Evolutionary conservation across 306 rosid genomes (phyloP).

Genomic region (Dalbergia cochinchinensis): DNA sequence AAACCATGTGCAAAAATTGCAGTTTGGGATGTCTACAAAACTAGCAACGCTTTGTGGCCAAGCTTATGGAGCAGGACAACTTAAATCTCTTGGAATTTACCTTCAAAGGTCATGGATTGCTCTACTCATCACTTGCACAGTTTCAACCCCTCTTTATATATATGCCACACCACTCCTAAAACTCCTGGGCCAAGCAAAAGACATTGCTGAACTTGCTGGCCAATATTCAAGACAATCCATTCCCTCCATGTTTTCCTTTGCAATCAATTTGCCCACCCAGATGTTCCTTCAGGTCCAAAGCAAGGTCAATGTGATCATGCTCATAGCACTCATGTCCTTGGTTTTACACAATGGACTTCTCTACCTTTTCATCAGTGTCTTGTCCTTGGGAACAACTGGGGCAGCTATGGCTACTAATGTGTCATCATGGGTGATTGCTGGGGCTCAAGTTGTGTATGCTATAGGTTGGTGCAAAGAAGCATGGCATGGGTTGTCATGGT

Average conservation of each 20-base stretch:
- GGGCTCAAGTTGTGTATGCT: slow-evolving; percentile 59
- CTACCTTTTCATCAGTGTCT: slow-evolving; percentile 57
- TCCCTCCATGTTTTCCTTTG: slow-evolving; percentile 71
- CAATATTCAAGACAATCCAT: slow-evolving; percentile 53
- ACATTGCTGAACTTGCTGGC: slow-evolving; percentile 70
- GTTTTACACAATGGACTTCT: slow-evolving; percentile 54
- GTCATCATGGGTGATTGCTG: slow-evolving; percentile 54
- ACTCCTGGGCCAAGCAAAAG: slow-evolving; percentile 70
- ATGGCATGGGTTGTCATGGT: slow-evolving; percentile 76
- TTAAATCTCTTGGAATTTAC: slow-evolving; percentile 63
- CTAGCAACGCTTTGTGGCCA: slow-evolving; percentile 74
- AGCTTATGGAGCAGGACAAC: slow-evolving; percentile 74
- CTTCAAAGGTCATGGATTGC: slow-evolving; percentile 70
- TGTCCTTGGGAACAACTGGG: slow-evolving; percentile 62
- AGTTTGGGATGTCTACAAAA: slow-evolving; percentile 72
- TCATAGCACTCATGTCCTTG: slow-evolving; percentile 56
- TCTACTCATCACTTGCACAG: slow-evolving; percentile 43
- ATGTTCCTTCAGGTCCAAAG: slow-evolving; percentile 78
- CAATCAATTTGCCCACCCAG: slow-evolving; percentile 59
- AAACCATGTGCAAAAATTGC: neutral
- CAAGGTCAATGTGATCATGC: slow-evolving; percentile 68
- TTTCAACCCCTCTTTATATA: slow-evolving; percentile 52
- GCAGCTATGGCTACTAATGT: slow-evolving; percentile 68
- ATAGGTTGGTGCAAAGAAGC: slow-evolving; percentile 76
- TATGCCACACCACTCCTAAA: slow-evolving; percentile 68